Conservation (phyloP, 1,284 basidiomycete genomes). For the Irpex lacteus region DNA sequence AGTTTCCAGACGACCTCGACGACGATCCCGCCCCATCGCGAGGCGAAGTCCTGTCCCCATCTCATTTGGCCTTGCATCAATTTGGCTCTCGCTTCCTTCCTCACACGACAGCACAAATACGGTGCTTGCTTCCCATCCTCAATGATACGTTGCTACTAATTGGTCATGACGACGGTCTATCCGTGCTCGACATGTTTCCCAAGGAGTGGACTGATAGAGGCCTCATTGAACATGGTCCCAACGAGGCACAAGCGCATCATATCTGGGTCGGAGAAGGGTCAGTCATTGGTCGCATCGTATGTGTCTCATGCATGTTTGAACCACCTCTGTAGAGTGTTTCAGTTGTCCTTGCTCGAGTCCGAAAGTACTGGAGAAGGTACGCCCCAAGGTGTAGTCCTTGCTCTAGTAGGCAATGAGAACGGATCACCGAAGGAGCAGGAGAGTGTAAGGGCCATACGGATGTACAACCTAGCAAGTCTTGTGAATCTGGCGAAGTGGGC, state of each 20-base stretch:
- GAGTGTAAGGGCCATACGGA: constrained; percentile 54
- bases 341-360: constrained; percentile 71
- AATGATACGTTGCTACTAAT: constrained; percentile 64
- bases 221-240: constrained; percentile 55
- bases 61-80: constrained; percentile 63
- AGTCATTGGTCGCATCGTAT: constrained; percentile 20
- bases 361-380: constrained; percentile 57
- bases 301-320: background rate
- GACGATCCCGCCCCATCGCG: constrained; percentile 43
- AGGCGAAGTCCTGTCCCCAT: constrained; percentile 51
- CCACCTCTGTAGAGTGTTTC: constrained; percentile 52
- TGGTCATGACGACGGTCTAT: constrained; percentile 73
- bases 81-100: constrained; percentile 83
- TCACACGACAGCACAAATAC: constrained; percentile 70
- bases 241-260: constrained; percentile 60
- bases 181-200: constrained; percentile 76
- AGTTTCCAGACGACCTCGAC: constrained; percentile 30
- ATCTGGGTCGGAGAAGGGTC: constrained; percentile 80
- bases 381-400: constrained; percentile 72
- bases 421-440: constrained; percentile 52
- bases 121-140: constrained; percentile 66
- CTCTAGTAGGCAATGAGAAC: constrained; percentile 61
- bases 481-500: constrained; percentile 73
- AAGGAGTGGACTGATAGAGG: constrained; percentile 53
- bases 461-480: constrained; percentile 78